Evolutionary conservation across 1,284 basidiomycete genomes (phyloP), one percentile per base, ranked within the genome.

Genomic region (Ganoderma lingzhi): DNA sequence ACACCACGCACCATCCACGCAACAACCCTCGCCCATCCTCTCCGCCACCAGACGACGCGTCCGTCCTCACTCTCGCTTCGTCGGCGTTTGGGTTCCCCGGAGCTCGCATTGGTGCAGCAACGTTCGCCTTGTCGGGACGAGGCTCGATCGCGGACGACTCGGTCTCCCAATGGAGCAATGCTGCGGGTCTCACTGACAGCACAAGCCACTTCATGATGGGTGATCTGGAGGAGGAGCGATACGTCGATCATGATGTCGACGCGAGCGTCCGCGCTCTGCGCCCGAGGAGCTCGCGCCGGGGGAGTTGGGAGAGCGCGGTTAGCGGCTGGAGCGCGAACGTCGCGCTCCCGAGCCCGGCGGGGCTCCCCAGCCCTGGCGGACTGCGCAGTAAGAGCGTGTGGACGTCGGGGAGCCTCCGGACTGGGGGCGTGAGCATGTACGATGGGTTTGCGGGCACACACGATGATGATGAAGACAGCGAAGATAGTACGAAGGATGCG

Each of bases 21-120:
- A 96, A 98, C 81, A 99, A 99, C 79, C 97, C 97, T 2, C 90
- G 93, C 28, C 97, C 97, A 17, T 92, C 92, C 6, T 95, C 93
- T 1, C 92, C 95, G 12, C 97, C 97, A 0, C 84, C 90, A 32
- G 96, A 97, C 78, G 96, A 99, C 77, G 97, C 97, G 0, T 96
- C 94, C 4, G 85, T 97, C 63, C 84, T 98, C 59, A 99, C 97
- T 0, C 88, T 99, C 14, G 97, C 97, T 3, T 96, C 95, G 15
- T 97, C 95, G 3, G 96, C 95, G 1, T 97, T 94, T 79, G 96
- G 88, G 0, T 83, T 91, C 62, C 88, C 90, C 14, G 87, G 87
- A 42, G 80, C 82, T 48, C 80, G 87, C 74, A 67, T 78, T 45
- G 80, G 80, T 42, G 74, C 74, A 12, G 71, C 69, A n/a, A 74